Base-by-base conservation (phyloP, 768 basidiomycete genomes). In the Xerocomellus dryophilus region DNA sequence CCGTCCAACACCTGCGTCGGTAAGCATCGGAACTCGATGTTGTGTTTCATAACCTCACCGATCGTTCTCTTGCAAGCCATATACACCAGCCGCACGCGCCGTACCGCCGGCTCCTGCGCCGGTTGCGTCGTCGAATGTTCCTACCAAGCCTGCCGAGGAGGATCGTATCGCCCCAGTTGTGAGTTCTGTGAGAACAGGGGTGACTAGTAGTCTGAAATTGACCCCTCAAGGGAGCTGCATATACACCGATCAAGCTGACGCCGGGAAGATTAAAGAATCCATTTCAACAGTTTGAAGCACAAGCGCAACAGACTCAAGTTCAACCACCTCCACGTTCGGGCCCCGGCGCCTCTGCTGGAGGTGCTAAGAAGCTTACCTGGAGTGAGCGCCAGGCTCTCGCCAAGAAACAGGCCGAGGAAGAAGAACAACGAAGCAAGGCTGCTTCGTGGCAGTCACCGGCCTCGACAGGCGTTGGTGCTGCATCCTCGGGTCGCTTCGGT, bases 191-290 rank as follows among this genome's bases (percentile, higher is more conserved):
- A 32, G 38, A 27, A 8, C 4, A 10, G 25, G 5, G n/a, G 9
- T 9, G 4, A 35, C 8, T 12, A 2, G 1, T 20, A 2, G 20
- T 43, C 23, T 60, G 25, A 52, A 35, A 31, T 12, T 0, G 4
- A 32, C 34, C 14, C 10, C 17, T n/a, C 15, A 39, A 76, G 73
- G 90, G 93, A 45, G 92, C 93, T 0, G 81, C 87, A 0, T 98
- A 94, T 67, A 90, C 86, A 2, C 96, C 96, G 3, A 92, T 98
- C 54, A 81, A 82, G 47, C 78, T 98, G 9, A 79, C 86, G 21
- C 96, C 96, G 0, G 93, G 87, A 71, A 98, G 86, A 70, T 78
- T 98, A 47, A 88, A 75, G 60, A 96, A 93, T 66, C 89, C 88
- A 1, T 93, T 93, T 61, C 83, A 83, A 9, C 77, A 80, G 4